Percentiles rank a stretch among this genome's conserved stretches.
phyloP scores from a whole-genome alignment of 768 basidiomycete species.

The Boletus sensibilis region DNA sequence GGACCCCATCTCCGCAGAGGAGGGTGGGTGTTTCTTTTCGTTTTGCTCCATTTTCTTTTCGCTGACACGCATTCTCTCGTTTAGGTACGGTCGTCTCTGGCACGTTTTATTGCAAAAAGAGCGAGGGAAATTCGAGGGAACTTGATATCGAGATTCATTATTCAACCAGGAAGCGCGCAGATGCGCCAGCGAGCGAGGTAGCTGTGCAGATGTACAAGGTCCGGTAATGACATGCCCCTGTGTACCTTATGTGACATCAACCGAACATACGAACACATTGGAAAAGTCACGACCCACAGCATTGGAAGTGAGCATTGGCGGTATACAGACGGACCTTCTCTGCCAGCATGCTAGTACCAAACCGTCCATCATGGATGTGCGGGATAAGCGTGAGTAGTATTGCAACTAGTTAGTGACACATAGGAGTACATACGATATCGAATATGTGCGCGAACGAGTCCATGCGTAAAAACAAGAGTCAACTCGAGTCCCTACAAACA shows the following conservation, averaged over 20 bases:
- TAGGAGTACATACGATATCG: constrained; percentile 7
- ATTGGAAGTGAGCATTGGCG: not conserved
- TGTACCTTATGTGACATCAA: not conserved
- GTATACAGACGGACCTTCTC: not conserved
- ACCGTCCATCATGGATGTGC: not conserved
- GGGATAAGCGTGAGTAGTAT: constrained; percentile 1
- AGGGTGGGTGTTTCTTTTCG: constrained; percentile 50
- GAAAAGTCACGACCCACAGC: not conserved
- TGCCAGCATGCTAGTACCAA: not conserved
- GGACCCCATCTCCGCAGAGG: constrained; percentile 71
- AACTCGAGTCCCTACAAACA: not conserved
- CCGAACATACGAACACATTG: not conserved
- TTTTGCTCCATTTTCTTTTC: not conserved
- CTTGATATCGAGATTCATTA: constrained; percentile 91
- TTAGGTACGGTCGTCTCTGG: constrained; percentile 75
- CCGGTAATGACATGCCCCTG: constrained; percentile 40
- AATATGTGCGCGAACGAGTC: constrained; percentile 3
- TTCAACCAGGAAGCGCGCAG: constrained; percentile 43
- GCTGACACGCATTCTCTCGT: not conserved
- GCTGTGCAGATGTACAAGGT: constrained; percentile 80
- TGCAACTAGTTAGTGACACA: constrained; percentile 12
- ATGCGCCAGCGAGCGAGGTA: constrained; percentile 38
- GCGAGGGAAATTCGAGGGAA: constrained; percentile 76
- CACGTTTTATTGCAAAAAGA: constrained; percentile 83
- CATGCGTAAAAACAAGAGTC: not conserved